A percentile compares a stretch with the other conserved stretches of the same genome.
Evolutionary conservation across 139 green algal genomes (phyloP).

Genomic region (Micromonas pusilla): DNA sequence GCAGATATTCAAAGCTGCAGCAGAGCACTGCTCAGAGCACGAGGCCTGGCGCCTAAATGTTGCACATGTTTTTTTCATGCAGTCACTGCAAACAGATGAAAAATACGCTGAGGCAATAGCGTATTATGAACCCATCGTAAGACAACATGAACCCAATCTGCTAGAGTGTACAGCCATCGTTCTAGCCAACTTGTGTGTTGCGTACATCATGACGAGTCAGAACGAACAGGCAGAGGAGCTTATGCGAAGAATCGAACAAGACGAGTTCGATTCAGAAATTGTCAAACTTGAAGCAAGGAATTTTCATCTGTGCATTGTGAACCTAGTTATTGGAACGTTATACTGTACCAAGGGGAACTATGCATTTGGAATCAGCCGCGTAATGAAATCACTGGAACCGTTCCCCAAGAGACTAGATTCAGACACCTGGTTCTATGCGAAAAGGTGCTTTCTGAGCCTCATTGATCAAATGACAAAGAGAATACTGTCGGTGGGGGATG

Average conservation of each 20-base stretch:
- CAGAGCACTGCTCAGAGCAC: slow-evolving; percentile 80
- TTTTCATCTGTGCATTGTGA: slow-evolving; percentile 85
- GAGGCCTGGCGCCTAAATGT: slow-evolving; percentile 79
- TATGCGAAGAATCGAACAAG: slow-evolving; percentile 75
- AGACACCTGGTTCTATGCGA: slow-evolving; percentile 61
- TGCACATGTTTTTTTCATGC: slow-evolving; percentile 79
- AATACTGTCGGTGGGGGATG: slow-evolving; percentile 71
- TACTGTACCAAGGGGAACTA: slow-evolving; percentile 85
- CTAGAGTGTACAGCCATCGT: slow-evolving; percentile 71
- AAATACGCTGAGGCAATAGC: slow-evolving; percentile 68
- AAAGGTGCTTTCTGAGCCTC: slow-evolving; percentile 68
- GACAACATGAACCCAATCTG: slow-evolving; percentile 43
- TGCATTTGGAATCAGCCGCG: slow-evolving; percentile 78
- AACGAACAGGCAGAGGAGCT: slow-evolving; percentile 85
- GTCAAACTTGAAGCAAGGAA: slow-evolving; percentile 39
- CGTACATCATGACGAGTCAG: slow-evolving; percentile 79
- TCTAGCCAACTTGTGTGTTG: slow-evolving; percentile 86
- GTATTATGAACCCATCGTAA: slow-evolving; percentile 68
- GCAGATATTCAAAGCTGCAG: slow-evolving; percentile 62
- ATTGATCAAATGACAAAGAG: slow-evolving; percentile 79
- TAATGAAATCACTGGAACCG: slow-evolving; percentile 80
- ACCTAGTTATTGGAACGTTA: slow-evolving; percentile 85
- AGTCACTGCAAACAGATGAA: slow-evolving; percentile 53
- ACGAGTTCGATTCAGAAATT: slow-evolving; percentile 65
- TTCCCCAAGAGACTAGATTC: slow-evolving; percentile 72